Percentiles rank a stretch among this genome's conserved stretches.
These are phyloP conservation scores for Cymbidium sinense DNA, from an alignment of 106 monocot species.

Conservation along the genomic window DNA sequence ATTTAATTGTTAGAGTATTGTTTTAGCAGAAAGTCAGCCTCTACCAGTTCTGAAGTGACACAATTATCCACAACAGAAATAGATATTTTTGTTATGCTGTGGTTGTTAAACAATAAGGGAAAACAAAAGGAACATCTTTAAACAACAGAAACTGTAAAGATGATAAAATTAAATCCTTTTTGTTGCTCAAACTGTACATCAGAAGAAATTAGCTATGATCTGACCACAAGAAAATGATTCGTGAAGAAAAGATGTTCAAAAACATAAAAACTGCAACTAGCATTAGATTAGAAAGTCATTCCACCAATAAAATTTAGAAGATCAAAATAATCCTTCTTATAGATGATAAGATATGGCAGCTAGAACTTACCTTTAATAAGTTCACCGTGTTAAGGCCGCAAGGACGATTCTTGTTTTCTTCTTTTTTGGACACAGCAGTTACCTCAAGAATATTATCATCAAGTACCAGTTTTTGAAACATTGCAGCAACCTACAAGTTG, in stretches of 20 bases:
- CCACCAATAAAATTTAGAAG: background rate
- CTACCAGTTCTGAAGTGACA: background rate
- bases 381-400: slow-evolving; percentile 93
- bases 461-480: slow-evolving; percentile 84
- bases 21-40: slow-evolving; percentile 4
- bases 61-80: background rate
- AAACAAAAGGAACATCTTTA: background rate
- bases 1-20: background rate
- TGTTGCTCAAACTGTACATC: background rate
- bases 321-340: background rate
- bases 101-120: background rate
- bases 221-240: background rate
- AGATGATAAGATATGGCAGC: background rate
- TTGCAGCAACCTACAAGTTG: slow-evolving; percentile 61
- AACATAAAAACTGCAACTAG: background rate
- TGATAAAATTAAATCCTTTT: background rate
- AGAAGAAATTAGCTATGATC: background rate
- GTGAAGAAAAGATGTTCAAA: background rate
- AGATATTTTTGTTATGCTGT: background rate
- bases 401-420: slow-evolving; percentile 81
- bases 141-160: background rate
- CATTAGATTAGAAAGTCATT: background rate
- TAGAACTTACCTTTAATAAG: slow-evolving; percentile 66
- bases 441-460: slow-evolving; percentile 63
- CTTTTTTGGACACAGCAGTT: slow-evolving; percentile 57